A percentile compares a stretch with the other conserved stretches of the same genome.
Conservation (phyloP, 495 filamentous ascomycete species). For the Letharia columbiana region DNA sequence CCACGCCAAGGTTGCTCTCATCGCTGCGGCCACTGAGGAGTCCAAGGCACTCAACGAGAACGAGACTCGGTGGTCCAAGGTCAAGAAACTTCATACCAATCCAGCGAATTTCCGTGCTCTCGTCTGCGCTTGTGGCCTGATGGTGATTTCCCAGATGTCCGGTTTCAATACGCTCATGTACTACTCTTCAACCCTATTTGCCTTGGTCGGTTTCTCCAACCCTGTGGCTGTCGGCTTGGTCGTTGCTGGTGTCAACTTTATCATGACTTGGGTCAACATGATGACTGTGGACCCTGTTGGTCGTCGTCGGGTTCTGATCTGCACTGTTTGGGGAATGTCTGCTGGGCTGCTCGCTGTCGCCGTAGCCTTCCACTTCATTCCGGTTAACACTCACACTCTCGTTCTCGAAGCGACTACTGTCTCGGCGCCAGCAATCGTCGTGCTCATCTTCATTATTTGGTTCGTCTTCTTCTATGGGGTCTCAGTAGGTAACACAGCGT, state of each 20-base stretch:
- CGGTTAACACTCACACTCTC: slow-evolving; percentile 34
- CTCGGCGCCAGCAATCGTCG: slow-evolving; percentile 34
- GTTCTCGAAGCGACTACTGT: slow-evolving; percentile 26
- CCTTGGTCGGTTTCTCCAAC: slow-evolving; percentile 43
- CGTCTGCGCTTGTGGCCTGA: slow-evolving; percentile 42
- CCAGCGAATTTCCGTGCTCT: slow-evolving; percentile 41
- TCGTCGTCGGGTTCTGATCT: slow-evolving; percentile 38
- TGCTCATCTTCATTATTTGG: slow-evolving; percentile 40
- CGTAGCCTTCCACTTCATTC: slow-evolving; percentile 43
- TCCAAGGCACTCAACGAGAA: slow-evolving; percentile 32
- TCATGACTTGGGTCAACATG: slow-evolving; percentile 46
- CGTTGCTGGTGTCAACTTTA: slow-evolving; percentile 44
- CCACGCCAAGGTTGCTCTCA: slow-evolving; percentile 32
- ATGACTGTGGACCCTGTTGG: slow-evolving; percentile 42
- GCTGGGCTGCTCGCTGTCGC: slow-evolving; percentile 37
- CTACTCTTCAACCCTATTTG: slow-evolving; percentile 44
- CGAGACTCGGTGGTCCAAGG: slow-evolving; percentile 30
- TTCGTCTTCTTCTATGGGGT: slow-evolving; percentile 42
- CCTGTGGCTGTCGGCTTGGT: slow-evolving; percentile 42
- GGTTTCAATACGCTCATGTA: slow-evolving; percentile 45
- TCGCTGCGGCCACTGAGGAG: slow-evolving; percentile 34
- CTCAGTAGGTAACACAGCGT: slow-evolving; percentile 42
- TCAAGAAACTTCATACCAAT: slow-evolving; percentile 40
- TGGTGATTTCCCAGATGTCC: slow-evolving; percentile 41
- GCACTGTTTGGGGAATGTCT: slow-evolving; percentile 39